Base-by-base conservation (phyloP, 176 grass and related monocot genomes). In the Musa troglodytarum region DNA sequence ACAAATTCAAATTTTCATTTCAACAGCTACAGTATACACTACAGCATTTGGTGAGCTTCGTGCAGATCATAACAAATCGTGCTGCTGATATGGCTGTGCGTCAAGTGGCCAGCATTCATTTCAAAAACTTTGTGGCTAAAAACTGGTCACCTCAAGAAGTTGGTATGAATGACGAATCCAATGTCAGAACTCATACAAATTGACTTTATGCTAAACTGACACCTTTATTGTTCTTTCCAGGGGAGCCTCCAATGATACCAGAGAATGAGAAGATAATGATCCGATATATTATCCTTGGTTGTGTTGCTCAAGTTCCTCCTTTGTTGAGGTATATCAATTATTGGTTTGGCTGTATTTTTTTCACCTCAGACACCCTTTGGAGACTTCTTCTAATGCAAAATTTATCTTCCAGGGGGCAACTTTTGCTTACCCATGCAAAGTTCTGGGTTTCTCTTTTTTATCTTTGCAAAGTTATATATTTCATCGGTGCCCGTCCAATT, bases 81-180 rank as follows among this genome's bases (percentile, higher is more conserved):
- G 72, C 53, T 22, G 83, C 83, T 83, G 93, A 96, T 80, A 81
- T 96, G 79, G 83, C 87, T 78, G 93, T 96, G 66, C 85, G 93
- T 8, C 93, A 96, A 71, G 89, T 90, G 25, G 90, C 90, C 52
- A 97, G 94, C 76, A 93, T 97, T 63, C 88, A 97, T 84, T 97
- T 97, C 74, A 97, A 97, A 76, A 97, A 97, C 53, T 97, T 97
- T 77, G 81, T 97, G 71, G 89, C 94, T 15, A 97, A 93, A 77
- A 97, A 97, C 65, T 97, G 94, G 94, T 97, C 83, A 51, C 88
- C 90, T 54, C 80, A 74, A 65, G 88, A 93, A 71, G 79, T 79
- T 54, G 87, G 87, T 92, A 83, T 77, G 54, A 74, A 68, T 29
- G 12, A 43, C 77, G 49, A 61, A 53, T 79, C 73, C 14, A 10